Base-by-base conservation (phyloP, 2,329 filamentous ascomycete species). In the Zelopaecilomyces penicillatus region DNA sequence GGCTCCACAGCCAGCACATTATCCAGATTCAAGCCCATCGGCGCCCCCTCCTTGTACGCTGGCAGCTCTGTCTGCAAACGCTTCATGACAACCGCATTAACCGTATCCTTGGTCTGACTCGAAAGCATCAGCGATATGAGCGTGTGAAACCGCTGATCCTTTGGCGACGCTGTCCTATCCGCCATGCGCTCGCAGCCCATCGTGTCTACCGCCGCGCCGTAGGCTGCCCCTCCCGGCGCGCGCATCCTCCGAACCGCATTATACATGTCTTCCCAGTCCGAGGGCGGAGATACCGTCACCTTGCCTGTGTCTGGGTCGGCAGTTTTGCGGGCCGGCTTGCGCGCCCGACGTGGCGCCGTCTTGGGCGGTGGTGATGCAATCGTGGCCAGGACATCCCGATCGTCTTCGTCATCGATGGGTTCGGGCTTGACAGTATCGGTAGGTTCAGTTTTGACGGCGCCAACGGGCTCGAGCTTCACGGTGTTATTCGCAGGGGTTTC, bases 161-260 rank as follows among this genome's bases (percentile, higher is more conserved):
- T 70, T 28, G 70, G 60, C 46, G 66, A 71, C 8, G 75, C 72
- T 2, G 55, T 63, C 11, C 66, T 61, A 39, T 74, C 67, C 3
- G 85, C 86, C 7, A 93, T 73, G 6, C 78, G 77, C 65, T 89
- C 89, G 65, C 93, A 98, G 8, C 93, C 93, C 90, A 97, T 96
- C 0, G 91, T 97, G 63, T 98, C 93, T 8, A 98, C 93, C 0
- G 91, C 86, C 1, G 93, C 93, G 76, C 85, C 65, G 69, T 76
- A 60, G 60, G 85, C 67, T 66, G 65, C 58, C 5, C 74, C 74
- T 3, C 73, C 74, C 0, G 66, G 61, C 4, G 65, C 62, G 2
- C 80, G 83, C 89, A 97, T 96, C 57, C 78, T 75, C 57, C 83
- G 83, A 37, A 94, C 85, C 1, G 79, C 68, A 31, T 74, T 67